Percentiles rank a stretch among this genome's conserved stretches.
Evolutionary conservation across 371 early-diverging fungal species (phyloP).

Genomic region (Apophysomyces elegans): DNA sequence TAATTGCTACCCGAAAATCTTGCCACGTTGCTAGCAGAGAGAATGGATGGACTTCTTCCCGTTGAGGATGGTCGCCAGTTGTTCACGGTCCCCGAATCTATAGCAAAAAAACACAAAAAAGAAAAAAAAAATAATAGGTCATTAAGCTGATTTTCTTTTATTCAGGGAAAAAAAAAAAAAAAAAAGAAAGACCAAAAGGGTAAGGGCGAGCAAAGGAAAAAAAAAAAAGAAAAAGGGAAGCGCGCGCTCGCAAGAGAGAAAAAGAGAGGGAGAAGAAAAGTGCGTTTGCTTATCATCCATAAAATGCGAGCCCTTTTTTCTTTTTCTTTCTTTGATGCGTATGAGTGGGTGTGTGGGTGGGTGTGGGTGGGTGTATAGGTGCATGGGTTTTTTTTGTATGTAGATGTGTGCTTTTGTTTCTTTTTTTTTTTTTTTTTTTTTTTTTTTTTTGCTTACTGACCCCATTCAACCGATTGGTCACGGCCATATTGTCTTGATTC

Average conservation of each 20-base stretch:
- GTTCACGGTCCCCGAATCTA: conserved; percentile 24
- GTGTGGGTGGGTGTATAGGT: too few relatives aligned
- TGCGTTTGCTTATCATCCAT: too few relatives aligned
- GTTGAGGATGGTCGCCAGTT: conserved; percentile 17
- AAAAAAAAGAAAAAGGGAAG: conserved; percentile 4
- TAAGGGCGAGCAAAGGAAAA: conserved; percentile 8
- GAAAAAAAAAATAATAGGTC: conserved; percentile 9
- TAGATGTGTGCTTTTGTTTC: neutral
- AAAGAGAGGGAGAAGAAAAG: too few relatives aligned
- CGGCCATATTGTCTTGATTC: conserved; percentile 20
- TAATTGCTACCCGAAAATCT: conserved; percentile 24
- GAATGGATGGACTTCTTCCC: conserved; percentile 34
- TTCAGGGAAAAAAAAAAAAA: conserved; percentile 13
- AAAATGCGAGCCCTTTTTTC: too few relatives aligned
- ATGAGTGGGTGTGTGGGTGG: too few relatives aligned
- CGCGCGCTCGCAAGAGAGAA: too few relatives aligned
- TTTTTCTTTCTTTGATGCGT: too few relatives aligned
- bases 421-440: too few relatives aligned
- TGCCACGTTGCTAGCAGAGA: conserved; percentile 22
- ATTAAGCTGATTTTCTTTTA: conserved; percentile 17
- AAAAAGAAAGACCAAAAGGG: conserved; percentile 12
- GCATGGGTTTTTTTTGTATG: neutral
- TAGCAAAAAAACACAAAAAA: conserved; percentile 8
- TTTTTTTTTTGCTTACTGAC: conserved; percentile 24
- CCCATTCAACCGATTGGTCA: conserved; percentile 29